Evolutionary conservation across 176 grass and related monocot genomes (phyloP), one percentile per base, ranked within the genome.

Genomic region (Carex myosuroides): DNA sequence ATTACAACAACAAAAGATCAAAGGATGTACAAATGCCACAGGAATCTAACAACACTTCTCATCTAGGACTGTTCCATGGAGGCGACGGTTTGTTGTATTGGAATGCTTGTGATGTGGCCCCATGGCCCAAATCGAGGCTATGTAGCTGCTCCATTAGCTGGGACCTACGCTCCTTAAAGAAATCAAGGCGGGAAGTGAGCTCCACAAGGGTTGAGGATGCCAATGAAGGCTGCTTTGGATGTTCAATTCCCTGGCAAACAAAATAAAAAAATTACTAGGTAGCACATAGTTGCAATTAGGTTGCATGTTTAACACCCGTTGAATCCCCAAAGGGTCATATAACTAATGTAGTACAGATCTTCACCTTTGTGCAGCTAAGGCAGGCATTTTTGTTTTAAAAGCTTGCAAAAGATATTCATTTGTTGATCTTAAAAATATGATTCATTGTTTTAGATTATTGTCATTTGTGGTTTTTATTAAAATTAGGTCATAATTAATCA

Each of bases 131-230:
- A 94, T 96, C 93, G 18, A 99, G 93, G 81, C 93, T 91, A 64
- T 99, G 97, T 33, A 99, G 88, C 33, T 99, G 97, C 76, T 99
- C 97, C 93, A 99, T 99, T 80, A 99, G 70, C 61, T 99, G 97
- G 9, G 97, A 92, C 83, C 97, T 83, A 39, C 93, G 86, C 81
- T 96, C 97, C 84, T 94, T 99, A 87, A 99, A 99, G 90, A 99
- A 99, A 91, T 99, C 97, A 54, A 99, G 88, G 13, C 97, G 89
- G 37, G 90, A 94, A 3, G 93, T 92, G 11, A 99, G 79, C 64
- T 99, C 97, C 57, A 96, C 93, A 68, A 99, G 79, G n/a, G 93
- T 96, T 60, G 97, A 96, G 12, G 97, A 99, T 46, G 97, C 85
- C 88, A 93, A 87, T 3, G 91, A 66, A 1, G 52, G 85, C 60